Conservation (phyloP, 1,139 yeast genomes). For the Debaryomycetaceae sp. region DNA sequence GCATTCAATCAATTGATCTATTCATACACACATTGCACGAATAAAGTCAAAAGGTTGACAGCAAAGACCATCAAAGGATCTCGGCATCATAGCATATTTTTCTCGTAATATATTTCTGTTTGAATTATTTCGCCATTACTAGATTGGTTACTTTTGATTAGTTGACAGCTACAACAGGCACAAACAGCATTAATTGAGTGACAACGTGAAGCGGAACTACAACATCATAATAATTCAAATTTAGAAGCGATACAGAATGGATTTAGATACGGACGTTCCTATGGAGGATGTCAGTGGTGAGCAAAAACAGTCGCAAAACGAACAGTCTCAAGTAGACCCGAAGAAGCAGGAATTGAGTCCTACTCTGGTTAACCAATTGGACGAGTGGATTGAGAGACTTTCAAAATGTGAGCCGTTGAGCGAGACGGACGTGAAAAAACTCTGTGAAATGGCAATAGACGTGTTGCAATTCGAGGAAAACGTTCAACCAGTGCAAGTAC, state of each 20-base stretch:
- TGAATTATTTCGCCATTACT: neutral
- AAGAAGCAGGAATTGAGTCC: conserved; percentile 22
- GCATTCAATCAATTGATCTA: neutral
- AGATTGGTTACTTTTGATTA: no score
- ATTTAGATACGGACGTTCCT: conserved; percentile 65
- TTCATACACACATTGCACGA: neutral
- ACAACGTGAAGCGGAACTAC: neutral
- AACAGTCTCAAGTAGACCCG: conserved; percentile 10
- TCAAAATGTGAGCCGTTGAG: conserved; percentile 78
- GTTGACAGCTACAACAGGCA: no score
- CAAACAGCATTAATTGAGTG: no score
- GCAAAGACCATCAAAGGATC: neutral
- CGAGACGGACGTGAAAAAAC: conserved; percentile 75
- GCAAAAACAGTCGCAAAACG: conserved; percentile 20
- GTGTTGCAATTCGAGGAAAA: conserved; percentile 87
- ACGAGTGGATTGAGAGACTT: conserved; percentile 82
- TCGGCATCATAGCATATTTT: neutral
- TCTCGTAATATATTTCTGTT: neutral
- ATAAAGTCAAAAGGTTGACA: neutral
- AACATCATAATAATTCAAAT: no score
- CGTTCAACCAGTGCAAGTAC: conserved; percentile 92
- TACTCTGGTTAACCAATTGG: conserved; percentile 62
- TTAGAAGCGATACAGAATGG: conserved; percentile 34
- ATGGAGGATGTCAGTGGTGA: conserved; percentile 69
- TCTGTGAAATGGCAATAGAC: conserved; percentile 90